Percentiles rank a stretch among this genome's conserved stretches.
phyloP scores from a whole-genome alignment of 441 rosid genomes.

The Viola pubescens region DNA sequence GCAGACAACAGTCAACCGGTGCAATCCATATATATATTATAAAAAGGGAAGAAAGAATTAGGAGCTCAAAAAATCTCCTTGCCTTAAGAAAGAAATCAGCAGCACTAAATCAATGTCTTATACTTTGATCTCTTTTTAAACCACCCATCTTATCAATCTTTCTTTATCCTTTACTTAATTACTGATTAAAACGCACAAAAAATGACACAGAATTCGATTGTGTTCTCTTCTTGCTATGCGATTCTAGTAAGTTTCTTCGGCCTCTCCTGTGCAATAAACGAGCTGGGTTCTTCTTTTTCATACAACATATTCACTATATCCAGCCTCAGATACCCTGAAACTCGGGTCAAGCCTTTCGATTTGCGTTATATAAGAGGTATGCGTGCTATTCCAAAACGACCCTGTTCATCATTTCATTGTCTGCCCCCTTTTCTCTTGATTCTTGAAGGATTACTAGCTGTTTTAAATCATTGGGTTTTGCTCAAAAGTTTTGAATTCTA shows the following conservation, averaged over 20 bases:
- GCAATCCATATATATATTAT: no score
- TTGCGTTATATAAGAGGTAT: slow-evolving; percentile 81
- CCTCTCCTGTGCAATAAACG: slow-evolving; percentile 25
- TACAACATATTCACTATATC: slow-evolving; percentile 50
- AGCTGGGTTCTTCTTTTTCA: slow-evolving; percentile 13
- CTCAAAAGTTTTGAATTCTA: no score
- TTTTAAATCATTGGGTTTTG: no score
- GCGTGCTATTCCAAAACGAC: neutral
- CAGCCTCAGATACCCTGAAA: slow-evolving; percentile 70
- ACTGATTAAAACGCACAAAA: neutral
- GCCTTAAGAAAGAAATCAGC: no score
- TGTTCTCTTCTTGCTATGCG: slow-evolving; percentile 14
- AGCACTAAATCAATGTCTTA: no score
- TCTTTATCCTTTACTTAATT: no score
- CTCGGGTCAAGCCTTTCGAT: slow-evolving; percentile 57
- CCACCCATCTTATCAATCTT: no score
- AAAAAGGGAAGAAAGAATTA: no score
- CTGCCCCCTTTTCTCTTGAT: neutral
- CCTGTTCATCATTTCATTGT: slow-evolving; percentile 5
- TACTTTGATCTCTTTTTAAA: no score
- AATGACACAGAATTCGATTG: slow-evolving; percentile 32
- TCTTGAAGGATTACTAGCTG: neutral
- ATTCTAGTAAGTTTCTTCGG: slow-evolving; percentile 11
- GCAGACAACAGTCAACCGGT: no score
- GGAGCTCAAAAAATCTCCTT: no score